Base-by-base conservation (phyloP, 73 alveolate genomes). In the Uronychia binucleata region DNA sequence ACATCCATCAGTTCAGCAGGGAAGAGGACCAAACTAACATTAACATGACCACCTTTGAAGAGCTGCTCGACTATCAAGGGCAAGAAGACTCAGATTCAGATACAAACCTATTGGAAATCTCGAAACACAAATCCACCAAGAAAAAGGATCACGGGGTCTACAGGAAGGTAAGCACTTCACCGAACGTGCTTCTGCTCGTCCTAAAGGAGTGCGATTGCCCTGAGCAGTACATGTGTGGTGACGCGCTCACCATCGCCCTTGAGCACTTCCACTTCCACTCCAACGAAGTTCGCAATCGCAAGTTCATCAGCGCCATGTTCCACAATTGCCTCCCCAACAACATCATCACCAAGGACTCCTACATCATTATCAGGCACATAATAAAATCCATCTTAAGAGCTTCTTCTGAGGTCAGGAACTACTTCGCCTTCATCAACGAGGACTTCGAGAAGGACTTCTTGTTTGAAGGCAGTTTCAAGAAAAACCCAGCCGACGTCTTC, bases 401-500 rank as follows among this genome's bases (percentile, higher is more conserved):
- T 26, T 75, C 57, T 58, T 5, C 28, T 8, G 81, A 75, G 1
- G 32, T 75, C 81, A 28, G 32, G 27, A 26, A 75, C 30, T 75
- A 75, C 58, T 75, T 75, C 27, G 67, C 67, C 5, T 46, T 46
- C 67, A 19, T 46, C 67, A 46, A 46, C 19, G 19, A 46, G 67
- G 67, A 46, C 5, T 11, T 46, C 19, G 19, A 46, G 67, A 46
- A 46, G 67, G 67, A 46, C 67, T 11, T 46, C n/a, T 19, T 46
- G n/a, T 46, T 46, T 46, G 19, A 46, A 19, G 19, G 19, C 5
- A 46, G 67, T 19, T 5, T 88, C 11, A 34, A 88, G 67, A 35
- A 58, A 29, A 88, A 88, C 76, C 59, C 57, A 59, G 77, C 94
- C 29, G 94, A 88, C 59, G 31, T 81, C 14, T 75, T 88, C 11